These are phyloP conservation scores for Hirschfeldia incana DNA, from an alignment of 345 rosid genomes.

Conservation along the genomic window DNA sequence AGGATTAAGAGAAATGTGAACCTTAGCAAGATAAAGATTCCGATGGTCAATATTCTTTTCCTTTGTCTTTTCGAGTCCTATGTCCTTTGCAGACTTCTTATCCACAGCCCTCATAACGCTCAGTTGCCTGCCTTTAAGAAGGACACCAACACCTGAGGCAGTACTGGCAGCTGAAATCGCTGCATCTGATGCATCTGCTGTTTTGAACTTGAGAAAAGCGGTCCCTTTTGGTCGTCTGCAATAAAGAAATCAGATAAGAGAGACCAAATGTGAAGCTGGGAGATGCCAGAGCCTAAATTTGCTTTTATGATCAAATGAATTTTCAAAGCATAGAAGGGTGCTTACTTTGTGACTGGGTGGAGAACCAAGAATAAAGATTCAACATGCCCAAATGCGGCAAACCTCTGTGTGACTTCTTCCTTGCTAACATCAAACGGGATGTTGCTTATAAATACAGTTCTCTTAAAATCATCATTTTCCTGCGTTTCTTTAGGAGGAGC, in stretches of 20 bases:
- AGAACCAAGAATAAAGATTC: conserved; percentile 73
- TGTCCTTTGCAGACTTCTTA: conserved; percentile 74
- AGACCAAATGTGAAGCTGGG: background rate
- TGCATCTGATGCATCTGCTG: conserved; percentile 64
- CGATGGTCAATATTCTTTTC: conserved; percentile 71
- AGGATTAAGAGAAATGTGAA: conserved; percentile 16
- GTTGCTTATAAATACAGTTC: conserved; percentile 77
- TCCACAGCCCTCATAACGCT: conserved; percentile 75
- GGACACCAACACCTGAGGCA: conserved; percentile 69
- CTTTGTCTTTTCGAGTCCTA: conserved; percentile 71
- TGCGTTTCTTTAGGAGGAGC: conserved; percentile 43
- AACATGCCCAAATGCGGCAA: conserved; percentile 75
- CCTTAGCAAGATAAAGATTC: conserved; percentile 87
- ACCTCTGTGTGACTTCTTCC: conserved; percentile 76
- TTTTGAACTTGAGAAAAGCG: conserved; percentile 85
- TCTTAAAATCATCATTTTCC: conserved; percentile 61
- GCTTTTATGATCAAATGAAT: background rate
- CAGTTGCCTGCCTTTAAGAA: conserved; percentile 79
- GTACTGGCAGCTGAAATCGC: conserved; percentile 71
- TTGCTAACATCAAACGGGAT: conserved; percentile 73
- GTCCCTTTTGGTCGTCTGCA: conserved; percentile 83
- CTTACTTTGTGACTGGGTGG: conserved; percentile 85
- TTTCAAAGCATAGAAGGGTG: background rate
- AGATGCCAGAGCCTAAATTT: background rate
- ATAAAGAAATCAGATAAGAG: conserved; percentile 38